Base-by-base conservation (phyloP, 176 grass and related monocot species). In the Ensete ventricosum region DNA sequence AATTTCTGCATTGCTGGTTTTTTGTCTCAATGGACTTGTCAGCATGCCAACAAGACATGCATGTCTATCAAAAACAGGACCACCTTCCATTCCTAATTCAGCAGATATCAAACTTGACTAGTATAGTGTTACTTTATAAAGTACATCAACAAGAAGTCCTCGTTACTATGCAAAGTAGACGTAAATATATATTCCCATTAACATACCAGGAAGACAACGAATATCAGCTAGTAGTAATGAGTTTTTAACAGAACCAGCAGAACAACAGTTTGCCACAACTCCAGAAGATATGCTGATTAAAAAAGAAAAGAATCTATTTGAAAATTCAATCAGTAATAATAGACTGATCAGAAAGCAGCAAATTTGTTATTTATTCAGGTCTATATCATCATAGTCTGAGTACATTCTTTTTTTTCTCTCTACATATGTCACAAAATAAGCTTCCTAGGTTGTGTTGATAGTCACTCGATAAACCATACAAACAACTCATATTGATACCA, bases 51-150 rank as follows among this genome's bases (percentile, higher is more conserved):
- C 72, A 73, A 97, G 88, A 76, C 62, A 82, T 83, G 80, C 79
- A 54, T 87, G 76, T 83, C 74, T 83, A 69, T 93, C 88, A 76
- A 97, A 90, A 73, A 93, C 93, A 75, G 90, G 89, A 83, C 85
- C 83, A 27, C 93, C 93, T 88, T 97, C 90, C 93, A 89, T 97
- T 81, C 93, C 93, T 97, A 76, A 72, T 0, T 79, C 57, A 72
- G 70, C 83, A 85, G 25, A 10, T 25, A 62, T 67, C 55, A 77
- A 75, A 80, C 48, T 27, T 77, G 26, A 77, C 86, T 69, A 81
- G 16, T n/a, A 72, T 50, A 72, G 21, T 23, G 14, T 72, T 53
- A 23, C 2, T 14, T 23, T 53, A 73, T 17, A 12, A 27, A 54
- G 14, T 17, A 76, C 67, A 72, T 6, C 34, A 43, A 43, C 34